Percentiles rank a stretch among this genome's conserved stretches.
Evolutionary conservation across 129 eudicot species (phyloP).

Genomic region (Escallonia rubra): DNA sequence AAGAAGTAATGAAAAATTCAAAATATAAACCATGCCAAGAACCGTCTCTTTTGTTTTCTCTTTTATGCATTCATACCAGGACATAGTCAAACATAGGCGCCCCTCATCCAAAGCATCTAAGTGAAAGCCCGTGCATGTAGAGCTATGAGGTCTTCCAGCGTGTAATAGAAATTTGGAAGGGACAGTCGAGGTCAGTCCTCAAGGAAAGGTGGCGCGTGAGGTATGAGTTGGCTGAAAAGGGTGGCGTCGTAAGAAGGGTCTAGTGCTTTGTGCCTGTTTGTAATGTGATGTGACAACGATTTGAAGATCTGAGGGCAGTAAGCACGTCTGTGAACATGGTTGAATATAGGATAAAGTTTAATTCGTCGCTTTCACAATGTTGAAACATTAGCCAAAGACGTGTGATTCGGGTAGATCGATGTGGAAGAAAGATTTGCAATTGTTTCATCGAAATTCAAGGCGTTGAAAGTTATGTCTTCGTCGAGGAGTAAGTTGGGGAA

Average conservation of each 20-base stretch:
- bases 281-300: slow-evolving; percentile 7
- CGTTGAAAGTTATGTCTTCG: slow-evolving; percentile 8
- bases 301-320: background rate
- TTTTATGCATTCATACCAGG: no score
- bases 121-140: slow-evolving; percentile 4
- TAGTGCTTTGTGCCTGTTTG: slow-evolving; percentile 24
- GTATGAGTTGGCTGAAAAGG: background rate
- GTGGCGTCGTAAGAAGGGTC: slow-evolving; percentile 7
- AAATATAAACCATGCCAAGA: no score
- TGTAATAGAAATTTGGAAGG: slow-evolving; percentile 15
- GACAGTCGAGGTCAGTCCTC: slow-evolving; percentile 16
- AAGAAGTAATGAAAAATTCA: no score
- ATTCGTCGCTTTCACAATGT: slow-evolving; percentile 1
- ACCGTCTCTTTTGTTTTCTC: no score
- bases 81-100: no score
- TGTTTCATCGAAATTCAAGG: slow-evolving; percentile 1
- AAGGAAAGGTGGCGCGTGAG: slow-evolving; percentile 15
- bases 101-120: no score
- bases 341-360: slow-evolving; percentile 3
- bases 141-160: slow-evolving; percentile 14
- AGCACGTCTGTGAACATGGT: slow-evolving; percentile 23
- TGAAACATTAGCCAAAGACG: slow-evolving; percentile 19
- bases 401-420: slow-evolving; percentile 13
- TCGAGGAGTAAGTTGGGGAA: slow-evolving; percentile 13
- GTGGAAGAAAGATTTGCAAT: background rate